phyloP scores from a whole-genome alignment of 192 early-diverging fungal species.

The Paraglomus brasilianum region DNA sequence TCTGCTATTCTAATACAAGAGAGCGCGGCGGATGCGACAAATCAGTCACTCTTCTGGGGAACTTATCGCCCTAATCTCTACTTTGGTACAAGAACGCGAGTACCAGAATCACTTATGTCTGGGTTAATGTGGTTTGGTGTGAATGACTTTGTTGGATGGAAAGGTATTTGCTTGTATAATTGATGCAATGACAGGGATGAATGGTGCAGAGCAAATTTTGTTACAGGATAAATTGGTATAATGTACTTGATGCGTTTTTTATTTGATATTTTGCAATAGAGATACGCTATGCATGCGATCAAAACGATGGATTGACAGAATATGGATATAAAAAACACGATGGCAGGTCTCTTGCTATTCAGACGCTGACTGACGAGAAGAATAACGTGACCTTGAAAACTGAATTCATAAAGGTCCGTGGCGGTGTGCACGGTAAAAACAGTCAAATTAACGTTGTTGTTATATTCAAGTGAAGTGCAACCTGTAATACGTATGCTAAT shows the following conservation, averaged over 20 bases:
- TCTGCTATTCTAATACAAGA: no score
- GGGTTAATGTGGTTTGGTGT: conserved; percentile 94
- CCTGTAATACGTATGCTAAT: conserved; percentile 28
- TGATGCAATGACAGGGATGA: conserved; percentile 8
- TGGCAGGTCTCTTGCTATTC: conserved; percentile 77
- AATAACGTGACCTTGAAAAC: conserved; percentile 69
- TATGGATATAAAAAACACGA: conserved; percentile 90
- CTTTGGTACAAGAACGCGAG: conserved; percentile 83
- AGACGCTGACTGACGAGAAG: conserved; percentile 64
- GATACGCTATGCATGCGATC: conserved; percentile 91
- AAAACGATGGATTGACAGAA: conserved; percentile 70
- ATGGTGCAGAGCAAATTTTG: background rate
- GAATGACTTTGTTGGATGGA: conserved; percentile 52
- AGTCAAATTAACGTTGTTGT: conserved; percentile 1
- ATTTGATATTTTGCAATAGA: conserved; percentile 41
- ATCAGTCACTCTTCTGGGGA: conserved; percentile 77
- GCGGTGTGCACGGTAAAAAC: conserved; percentile 64
- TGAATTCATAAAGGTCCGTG: conserved; percentile 71
- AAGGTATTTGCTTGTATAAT: conserved; percentile 38
- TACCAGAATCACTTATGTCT: conserved; percentile 74
- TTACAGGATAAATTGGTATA: background rate
- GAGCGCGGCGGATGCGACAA: conserved; percentile 26
- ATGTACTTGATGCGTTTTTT: background rate
- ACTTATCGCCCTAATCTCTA: conserved; percentile 91
- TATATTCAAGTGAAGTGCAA: conserved; percentile 38